phyloP scores from a whole-genome alignment of 1,139 yeast genomes.

The Tardiomyces digboiensis region DNA sequence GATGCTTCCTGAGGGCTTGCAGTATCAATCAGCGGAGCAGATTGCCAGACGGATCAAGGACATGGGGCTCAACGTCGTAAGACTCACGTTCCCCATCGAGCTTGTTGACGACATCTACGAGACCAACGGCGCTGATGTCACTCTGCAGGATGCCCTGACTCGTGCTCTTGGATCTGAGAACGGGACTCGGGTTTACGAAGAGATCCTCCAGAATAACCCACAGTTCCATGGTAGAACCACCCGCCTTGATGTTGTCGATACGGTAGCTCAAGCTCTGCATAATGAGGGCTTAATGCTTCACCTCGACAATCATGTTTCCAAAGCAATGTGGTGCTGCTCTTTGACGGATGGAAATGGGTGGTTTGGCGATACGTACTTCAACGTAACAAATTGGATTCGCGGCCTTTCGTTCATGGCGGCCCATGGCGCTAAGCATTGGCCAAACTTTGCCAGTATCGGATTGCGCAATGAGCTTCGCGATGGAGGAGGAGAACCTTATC shows the following conservation, averaged over 20 bases:
- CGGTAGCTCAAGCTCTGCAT: neutral
- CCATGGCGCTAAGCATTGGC: neutral
- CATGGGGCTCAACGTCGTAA: neutral
- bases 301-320: neutral
- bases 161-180: neutral
- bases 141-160: neutral
- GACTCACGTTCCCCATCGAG: neutral
- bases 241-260: neutral
- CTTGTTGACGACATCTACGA: neutral
- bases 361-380: neutral
- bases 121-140: neutral
- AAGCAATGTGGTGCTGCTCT: neutral
- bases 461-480: constrained; percentile 1
- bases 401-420: neutral
- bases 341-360: neutral
- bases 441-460: neutral
- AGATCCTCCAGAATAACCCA: neutral
- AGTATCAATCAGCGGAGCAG: neutral
- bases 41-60: neutral
- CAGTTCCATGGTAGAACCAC: neutral
- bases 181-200: neutral
- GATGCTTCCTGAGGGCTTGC: neutral
- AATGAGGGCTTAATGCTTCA: neutral
- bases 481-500: neutral
- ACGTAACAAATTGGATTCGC: neutral